Conservation (phyloP, 768 basidiomycete species). For the Ramaria sp. region DNA sequence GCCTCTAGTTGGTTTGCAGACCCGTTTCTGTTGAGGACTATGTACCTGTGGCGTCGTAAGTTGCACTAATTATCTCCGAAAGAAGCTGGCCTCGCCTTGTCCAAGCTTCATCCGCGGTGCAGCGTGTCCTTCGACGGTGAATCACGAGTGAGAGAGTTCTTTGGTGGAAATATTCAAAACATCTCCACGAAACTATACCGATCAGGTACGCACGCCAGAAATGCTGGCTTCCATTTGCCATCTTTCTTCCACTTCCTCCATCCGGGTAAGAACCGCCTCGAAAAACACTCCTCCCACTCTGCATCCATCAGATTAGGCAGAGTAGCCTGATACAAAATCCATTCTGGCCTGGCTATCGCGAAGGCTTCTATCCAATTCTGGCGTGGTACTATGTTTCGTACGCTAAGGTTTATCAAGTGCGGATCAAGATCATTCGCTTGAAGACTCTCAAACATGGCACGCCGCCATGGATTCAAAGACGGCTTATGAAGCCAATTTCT, state of each 20-base stretch:
- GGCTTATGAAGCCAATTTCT: constrained; percentile 24
- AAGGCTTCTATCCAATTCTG: constrained; percentile 76
- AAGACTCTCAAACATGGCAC: constrained; percentile 54
- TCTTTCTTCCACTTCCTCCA: constrained; percentile 65
- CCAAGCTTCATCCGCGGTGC: constrained; percentile 75
- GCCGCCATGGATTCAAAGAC: constrained; percentile 66
- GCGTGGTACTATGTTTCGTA: constrained; percentile 53
- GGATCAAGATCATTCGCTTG: constrained; percentile 35
- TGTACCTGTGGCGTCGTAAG: constrained; percentile 36
- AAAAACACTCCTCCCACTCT: constrained; percentile 73
- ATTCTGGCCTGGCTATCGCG: constrained; percentile 46
- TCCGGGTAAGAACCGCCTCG: constrained; percentile 62
- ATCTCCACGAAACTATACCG: neutral
- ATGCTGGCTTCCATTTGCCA: constrained; percentile 51
- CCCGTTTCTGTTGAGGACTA: constrained; percentile 67
- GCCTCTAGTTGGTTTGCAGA: constrained; percentile 61
- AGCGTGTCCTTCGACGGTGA: constrained; percentile 59
- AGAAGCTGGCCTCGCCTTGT: constrained; percentile 45
- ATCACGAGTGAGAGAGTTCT: constrained; percentile 56
- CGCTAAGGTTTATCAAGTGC: constrained; percentile 47
- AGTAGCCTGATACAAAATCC: constrained; percentile 57
- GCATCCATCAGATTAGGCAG: constrained; percentile 52
- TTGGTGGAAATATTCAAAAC: neutral
- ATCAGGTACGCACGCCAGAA: constrained; percentile 42
- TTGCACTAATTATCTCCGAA: neutral